Evolutionary conservation across 2,329 filamentous ascomycete genomes (phyloP), one percentile per base, ranked within the genome.

Genomic region (Trichoderma cornu-damae): DNA sequence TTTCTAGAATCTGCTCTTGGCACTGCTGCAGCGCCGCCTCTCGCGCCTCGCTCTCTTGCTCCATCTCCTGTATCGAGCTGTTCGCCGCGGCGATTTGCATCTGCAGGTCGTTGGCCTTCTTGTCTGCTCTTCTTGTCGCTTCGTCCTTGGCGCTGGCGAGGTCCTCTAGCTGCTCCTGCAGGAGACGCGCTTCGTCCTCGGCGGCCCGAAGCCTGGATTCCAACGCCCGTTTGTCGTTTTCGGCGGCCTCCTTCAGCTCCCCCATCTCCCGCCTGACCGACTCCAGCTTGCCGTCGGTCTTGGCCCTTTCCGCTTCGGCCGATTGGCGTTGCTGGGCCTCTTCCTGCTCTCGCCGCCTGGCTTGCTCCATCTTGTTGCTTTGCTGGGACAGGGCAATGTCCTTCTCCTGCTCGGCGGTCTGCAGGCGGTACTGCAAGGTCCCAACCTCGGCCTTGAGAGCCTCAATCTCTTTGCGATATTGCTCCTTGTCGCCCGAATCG

Each of bases 401-500:
- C 64, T 89, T 87, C 67, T 97, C 93, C 64, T 96, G 90, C 66
- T 93, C 92, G 53, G 89, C 77, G 16, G 89, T 93, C 66, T 91
- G 89, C 63, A 96, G 80, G 59, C 93, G 90, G 74, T 96, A 99
- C 61, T 86, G 87, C 50, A 96, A 77, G 0, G 90, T 89, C 61
- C 92, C 94, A 40, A 97, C 78, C 72, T 96, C 90, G 2, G 93
- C 90, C 67, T 93, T 92, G 24, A 97, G 79, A 62, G 92, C 87
- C 67, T 97, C 92, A 59, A 80, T 82, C 34, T 76, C 75, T 56
- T 74, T 78, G 48, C 78, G 76, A 67, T 81, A 82, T 44, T 75
- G 77, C 66, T 85, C 82, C 66, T 83, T 82, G 56, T 80, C 77
- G 59, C 83, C 79, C n/a, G 77, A 77, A 59, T 84, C 82, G 1